A percentile compares a stretch with the other conserved stretches of the same genome.
These are phyloP conservation scores for Capsicum rhomboideum DNA, from an alignment of 257 asterid species.

Conservation along the genomic window DNA sequence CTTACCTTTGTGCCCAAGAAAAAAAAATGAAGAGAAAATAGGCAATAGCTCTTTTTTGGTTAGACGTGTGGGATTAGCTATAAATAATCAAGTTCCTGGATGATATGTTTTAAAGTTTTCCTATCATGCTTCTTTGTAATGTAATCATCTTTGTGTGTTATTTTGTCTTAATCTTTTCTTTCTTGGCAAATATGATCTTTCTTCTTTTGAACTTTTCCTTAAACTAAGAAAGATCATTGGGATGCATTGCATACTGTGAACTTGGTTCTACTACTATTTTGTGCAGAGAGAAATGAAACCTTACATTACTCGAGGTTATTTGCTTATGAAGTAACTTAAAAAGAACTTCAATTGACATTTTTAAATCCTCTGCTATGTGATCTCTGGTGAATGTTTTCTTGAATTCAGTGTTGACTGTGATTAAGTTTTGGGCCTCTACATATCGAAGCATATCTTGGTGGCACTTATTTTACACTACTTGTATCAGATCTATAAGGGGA, in stretches of 20 bases:
- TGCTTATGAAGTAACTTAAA: background rate
- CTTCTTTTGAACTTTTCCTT: background rate
- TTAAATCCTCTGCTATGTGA: background rate
- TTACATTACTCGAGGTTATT: background rate
- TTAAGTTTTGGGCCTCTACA: background rate
- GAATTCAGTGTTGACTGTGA: background rate
- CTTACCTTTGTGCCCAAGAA: background rate
- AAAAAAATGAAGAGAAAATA: background rate
- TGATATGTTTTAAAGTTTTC: background rate
- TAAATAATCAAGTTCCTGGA: background rate
- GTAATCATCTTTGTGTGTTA: background rate
- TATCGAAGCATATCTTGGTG: background rate
- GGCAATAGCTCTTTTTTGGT: background rate
- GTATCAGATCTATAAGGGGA: background rate
- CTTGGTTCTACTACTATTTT: background rate
- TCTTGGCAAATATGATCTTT: background rate
- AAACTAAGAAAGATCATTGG: background rate
- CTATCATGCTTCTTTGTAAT: background rate
- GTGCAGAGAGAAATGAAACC: background rate
- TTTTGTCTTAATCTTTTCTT: background rate
- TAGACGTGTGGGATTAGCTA: background rate
- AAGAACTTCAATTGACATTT: background rate
- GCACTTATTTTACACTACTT: background rate
- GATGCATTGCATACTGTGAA: background rate
- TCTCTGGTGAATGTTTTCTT: background rate